These are phyloP conservation scores for Phyllosticta citrichinensis DNA, from an alignment of 2,329 filamentous ascomycete genomes.

Conservation along the genomic window DNA sequence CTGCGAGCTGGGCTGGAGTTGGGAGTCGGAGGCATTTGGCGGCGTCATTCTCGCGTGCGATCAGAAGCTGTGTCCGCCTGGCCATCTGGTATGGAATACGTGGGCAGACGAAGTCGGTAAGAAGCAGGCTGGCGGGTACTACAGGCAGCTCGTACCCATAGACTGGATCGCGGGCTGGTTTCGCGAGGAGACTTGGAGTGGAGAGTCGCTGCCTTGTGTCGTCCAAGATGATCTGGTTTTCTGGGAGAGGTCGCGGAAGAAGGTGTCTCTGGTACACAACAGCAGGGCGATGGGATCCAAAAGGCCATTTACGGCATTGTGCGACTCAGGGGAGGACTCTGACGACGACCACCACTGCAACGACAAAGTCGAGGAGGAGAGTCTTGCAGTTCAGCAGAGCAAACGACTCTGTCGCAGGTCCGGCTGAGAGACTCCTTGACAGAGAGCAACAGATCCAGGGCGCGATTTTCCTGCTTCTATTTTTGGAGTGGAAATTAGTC, in stretches of 20 bases:
- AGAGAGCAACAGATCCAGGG: neutral
- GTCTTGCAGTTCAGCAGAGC: neutral
- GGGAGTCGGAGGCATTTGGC: conserved; percentile 28
- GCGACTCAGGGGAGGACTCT: neutral
- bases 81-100: conserved; percentile 20
- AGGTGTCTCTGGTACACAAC: neutral
- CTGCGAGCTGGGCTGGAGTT: conserved; percentile 25
- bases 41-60: conserved; percentile 23
- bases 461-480: neutral
- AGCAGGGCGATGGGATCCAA: neutral
- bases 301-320: neutral
- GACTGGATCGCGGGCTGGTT: conserved; percentile 28
- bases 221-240: neutral
- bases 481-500: neutral
- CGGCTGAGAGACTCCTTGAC: neutral
- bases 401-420: neutral
- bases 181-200: conserved; percentile 21
- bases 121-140: conserved; percentile 17
- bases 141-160: conserved; percentile 23
- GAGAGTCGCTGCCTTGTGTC: conserved; percentile 16
- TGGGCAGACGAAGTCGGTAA: conserved; percentile 17
- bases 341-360: neutral
- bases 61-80: conserved; percentile 9
- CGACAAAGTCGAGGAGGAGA: neutral
- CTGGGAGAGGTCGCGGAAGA: neutral